phyloP scores from a whole-genome alignment of 1,139 yeast species.

The Candida frijolesensis region DNA sequence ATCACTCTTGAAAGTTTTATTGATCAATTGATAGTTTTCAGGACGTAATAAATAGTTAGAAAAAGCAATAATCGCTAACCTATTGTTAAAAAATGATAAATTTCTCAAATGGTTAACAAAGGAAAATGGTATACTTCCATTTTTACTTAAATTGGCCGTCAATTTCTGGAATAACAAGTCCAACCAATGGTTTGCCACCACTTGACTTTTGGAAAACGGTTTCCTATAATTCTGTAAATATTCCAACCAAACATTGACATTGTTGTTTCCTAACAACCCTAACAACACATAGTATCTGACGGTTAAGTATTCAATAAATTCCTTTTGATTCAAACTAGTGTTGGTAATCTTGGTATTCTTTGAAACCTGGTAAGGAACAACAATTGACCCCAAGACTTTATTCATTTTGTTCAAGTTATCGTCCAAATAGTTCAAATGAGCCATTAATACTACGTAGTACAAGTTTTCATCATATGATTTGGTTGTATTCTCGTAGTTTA shows the following conservation, averaged over 20 bases:
- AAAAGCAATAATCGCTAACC: conserved; percentile 29
- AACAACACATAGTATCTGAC: conserved; percentile 39
- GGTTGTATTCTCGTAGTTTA: conserved; percentile 28
- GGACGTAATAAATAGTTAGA: conserved; percentile 33
- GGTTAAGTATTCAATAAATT: conserved; percentile 36
- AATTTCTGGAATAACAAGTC: conserved; percentile 32
- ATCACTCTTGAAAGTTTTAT: conserved; percentile 31
- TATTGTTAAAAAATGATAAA: conserved; percentile 30
- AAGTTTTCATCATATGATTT: conserved; percentile 34
- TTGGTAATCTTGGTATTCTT: conserved; percentile 17
- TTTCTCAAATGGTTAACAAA: conserved; percentile 23
- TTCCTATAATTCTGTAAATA: conserved; percentile 28
- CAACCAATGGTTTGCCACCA: conserved; percentile 45
- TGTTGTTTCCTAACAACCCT: conserved; percentile 26
- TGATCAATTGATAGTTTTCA: conserved; percentile 24
- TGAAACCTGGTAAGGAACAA: conserved; percentile 16
- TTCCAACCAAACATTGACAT: conserved; percentile 32
- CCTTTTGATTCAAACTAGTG: conserved; percentile 20
- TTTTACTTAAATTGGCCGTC: conserved; percentile 24
- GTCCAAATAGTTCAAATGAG: conserved; percentile 38
- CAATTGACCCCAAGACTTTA: conserved; percentile 20
- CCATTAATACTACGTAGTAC: conserved; percentile 37
- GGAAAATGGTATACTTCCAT: conserved; percentile 23
- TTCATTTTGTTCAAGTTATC: conserved; percentile 28
- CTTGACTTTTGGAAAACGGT: conserved; percentile 37